Base-by-base conservation (phyloP, 2,329 filamentous ascomycete genomes). In the Arthrobotrys megalospora region DNA sequence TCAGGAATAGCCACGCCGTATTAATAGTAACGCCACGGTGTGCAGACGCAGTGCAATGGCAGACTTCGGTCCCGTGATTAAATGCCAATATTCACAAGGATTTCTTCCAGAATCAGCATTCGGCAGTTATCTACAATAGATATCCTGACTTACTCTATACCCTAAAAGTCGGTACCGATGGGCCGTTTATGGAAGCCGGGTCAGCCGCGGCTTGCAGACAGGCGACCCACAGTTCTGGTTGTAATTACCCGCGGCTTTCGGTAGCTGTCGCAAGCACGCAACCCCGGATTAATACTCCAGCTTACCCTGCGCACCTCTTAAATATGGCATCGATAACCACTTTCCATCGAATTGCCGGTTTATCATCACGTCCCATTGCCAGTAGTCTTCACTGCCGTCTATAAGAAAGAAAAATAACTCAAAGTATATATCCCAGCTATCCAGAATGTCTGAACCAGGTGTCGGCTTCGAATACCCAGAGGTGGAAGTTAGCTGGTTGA, bases 401-500 rank as follows among this genome's bases (percentile, higher is more conserved):
- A n/a, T 32, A n/a, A n/a, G 3, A 53, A 50, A 16, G 3, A 45
- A 2, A 24, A 21, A 21, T 24, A 48, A 10, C 6, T 48, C 45
- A 24, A 10, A 48, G 7, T 38, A 38, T 38, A 38, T 3, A 45
- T n/a, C n/a, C 41, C 11, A 45, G 41, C 11, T 6, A 45, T 45
- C n/a, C 16, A 70, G 38, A 66, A 76, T 70, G 72, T 43, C 64
- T 8, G 53, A 43, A 36, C 65, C 72, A 65, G 72, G 72, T 11
- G 72, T 64, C 41, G 72, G 93, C 82, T 94, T 94, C 85, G 89
- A 96, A 85, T 97, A 92, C 84, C 93, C 93, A 73, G 85, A 89
- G 58, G 86, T 89, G 82, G 89, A 91, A 83, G 93, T 97, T 10
- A 89, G 91, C 82, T 97, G 94, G 94, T 85, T 93, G 82, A 94